Conservation (phyloP, 441 rosid genomes). For the Erysimum pusillum region DNA sequence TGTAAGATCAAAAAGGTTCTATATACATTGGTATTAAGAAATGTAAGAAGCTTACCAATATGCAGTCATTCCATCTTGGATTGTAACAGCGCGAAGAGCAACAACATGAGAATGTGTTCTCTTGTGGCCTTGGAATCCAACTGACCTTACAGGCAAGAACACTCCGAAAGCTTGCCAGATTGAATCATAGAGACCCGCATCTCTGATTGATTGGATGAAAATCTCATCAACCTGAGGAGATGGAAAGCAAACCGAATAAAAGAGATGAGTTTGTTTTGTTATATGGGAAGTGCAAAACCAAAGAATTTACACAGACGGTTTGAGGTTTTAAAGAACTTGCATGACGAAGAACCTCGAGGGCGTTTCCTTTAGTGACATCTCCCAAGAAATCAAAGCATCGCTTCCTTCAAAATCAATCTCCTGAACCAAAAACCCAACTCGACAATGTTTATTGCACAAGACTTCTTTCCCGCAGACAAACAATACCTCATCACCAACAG, state of each 20-base stretch:
- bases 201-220: slow-evolving; percentile 91
- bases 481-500: slow-evolving; percentile 76
- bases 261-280: neutral
- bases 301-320: neutral
- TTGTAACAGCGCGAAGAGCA: slow-evolving; percentile 93
- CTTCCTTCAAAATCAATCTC: slow-evolving; percentile 62
- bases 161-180: slow-evolving; percentile 99
- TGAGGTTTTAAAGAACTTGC: slow-evolving; percentile 46
- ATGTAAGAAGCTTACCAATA: slow-evolving; percentile 68
- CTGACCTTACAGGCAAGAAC: slow-evolving; percentile 86
- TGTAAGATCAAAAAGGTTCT: neutral
- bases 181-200: slow-evolving; percentile 87
- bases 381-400: slow-evolving; percentile 60
- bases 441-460: slow-evolving; percentile 47
- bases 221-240: slow-evolving; percentile 85
- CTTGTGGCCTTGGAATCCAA: slow-evolving; percentile 98
- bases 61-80: slow-evolving; percentile 99
- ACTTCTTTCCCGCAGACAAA: slow-evolving; percentile 63
- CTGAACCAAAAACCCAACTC: slow-evolving; percentile 65
- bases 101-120: slow-evolving; percentile 97
- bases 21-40: neutral
- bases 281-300: neutral
- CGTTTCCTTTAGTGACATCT: slow-evolving; percentile 85
- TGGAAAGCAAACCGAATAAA: neutral
- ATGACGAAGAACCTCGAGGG: slow-evolving; percentile 85